These are phyloP conservation scores for Phalaenopsis hybrid DNA, from an alignment of 116 monocot species.

Conservation along the genomic window DNA sequence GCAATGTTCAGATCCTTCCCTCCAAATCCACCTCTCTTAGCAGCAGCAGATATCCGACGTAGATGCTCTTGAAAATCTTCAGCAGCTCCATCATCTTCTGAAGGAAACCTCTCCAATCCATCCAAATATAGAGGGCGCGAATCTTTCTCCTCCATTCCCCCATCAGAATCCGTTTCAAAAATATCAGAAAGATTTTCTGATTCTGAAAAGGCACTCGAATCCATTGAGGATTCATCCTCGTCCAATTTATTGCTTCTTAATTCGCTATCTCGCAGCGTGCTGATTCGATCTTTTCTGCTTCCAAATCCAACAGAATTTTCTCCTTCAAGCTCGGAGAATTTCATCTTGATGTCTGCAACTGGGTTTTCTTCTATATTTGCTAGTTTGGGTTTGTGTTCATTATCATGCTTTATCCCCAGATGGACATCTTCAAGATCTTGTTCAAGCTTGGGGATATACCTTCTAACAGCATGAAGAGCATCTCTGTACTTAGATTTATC, in stretches of 20 bases:
- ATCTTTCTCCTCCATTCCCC: constrained; percentile 27
- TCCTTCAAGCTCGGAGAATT: not conserved
- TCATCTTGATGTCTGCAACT: constrained; percentile 1
- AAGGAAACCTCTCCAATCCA: constrained; percentile 48
- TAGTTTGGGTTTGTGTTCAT: constrained; percentile 18
- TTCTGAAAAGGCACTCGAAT: constrained; percentile 38
- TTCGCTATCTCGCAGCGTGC: constrained; percentile 10
- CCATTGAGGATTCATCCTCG: constrained; percentile 20
- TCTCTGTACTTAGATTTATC: constrained; percentile 95
- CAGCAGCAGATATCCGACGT: constrained; percentile 43
- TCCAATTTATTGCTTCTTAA: constrained; percentile 12
- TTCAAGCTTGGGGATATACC: constrained; percentile 73
- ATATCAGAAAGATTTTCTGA: constrained; percentile 84
- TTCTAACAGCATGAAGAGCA: constrained; percentile 48
- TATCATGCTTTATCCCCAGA: constrained; percentile 27
- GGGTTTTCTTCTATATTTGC: constrained; percentile 13
- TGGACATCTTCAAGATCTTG: constrained; percentile 65
- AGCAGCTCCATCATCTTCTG: constrained; percentile 22
- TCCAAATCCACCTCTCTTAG: constrained; percentile 21
- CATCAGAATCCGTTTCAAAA: constrained; percentile 79
- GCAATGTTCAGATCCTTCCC: constrained; percentile 39
- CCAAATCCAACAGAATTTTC: constrained; percentile 24
- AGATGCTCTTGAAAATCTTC: constrained; percentile 71
- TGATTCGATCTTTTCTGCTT: constrained; percentile 3
- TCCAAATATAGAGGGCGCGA: constrained; percentile 62